A percentile compares a stretch with the other conserved stretches of the same genome.
Conservation (phyloP, 257 asterid genomes). For the Catharanthus roseus region DNA sequence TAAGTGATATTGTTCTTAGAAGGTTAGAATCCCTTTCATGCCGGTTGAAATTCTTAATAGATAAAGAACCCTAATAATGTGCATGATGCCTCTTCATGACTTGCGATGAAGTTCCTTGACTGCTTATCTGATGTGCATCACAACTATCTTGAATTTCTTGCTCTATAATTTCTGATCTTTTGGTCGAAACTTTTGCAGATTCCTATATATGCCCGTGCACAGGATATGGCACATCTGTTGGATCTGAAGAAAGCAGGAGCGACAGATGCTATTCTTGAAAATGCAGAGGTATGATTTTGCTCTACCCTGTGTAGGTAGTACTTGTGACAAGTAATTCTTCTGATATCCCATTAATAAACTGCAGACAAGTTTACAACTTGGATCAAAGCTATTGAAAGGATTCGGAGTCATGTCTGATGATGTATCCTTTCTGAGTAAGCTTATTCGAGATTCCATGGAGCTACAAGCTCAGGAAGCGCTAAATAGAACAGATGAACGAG, state of each 20-base stretch:
- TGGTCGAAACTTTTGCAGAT: slow-evolving; percentile 35
- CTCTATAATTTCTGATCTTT: slow-evolving; percentile 8
- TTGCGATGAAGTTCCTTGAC: neutral
- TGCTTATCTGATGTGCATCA: neutral
- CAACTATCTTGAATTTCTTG: neutral
- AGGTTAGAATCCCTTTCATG: neutral
- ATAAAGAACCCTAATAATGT: neutral
- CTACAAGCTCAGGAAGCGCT: slow-evolving; percentile 78
- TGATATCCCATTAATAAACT: slow-evolving; percentile 8
- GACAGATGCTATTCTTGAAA: slow-evolving; percentile 90
- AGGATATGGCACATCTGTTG: slow-evolving; percentile 76
- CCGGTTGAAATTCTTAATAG: neutral
- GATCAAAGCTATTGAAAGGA: slow-evolving; percentile 86
- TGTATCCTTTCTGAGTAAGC: slow-evolving; percentile 65
- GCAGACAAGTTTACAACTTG: slow-evolving; percentile 98
- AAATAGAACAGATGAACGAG: slow-evolving; percentile 42
- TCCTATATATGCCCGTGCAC: slow-evolving; percentile 93
- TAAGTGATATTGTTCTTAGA: neutral
- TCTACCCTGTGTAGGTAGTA: neutral
- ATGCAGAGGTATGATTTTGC: slow-evolving; percentile 62
- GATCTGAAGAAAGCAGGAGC: slow-evolving; percentile 94
- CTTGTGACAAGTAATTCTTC: slow-evolving; percentile 20
- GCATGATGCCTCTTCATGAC: neutral
- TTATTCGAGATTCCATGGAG: slow-evolving; percentile 87
- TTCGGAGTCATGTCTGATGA: slow-evolving; percentile 95